Evolutionary conservation across 192 early-diverging fungal genomes (phyloP).

Genomic region (Allomyces arbusculus): DNA sequence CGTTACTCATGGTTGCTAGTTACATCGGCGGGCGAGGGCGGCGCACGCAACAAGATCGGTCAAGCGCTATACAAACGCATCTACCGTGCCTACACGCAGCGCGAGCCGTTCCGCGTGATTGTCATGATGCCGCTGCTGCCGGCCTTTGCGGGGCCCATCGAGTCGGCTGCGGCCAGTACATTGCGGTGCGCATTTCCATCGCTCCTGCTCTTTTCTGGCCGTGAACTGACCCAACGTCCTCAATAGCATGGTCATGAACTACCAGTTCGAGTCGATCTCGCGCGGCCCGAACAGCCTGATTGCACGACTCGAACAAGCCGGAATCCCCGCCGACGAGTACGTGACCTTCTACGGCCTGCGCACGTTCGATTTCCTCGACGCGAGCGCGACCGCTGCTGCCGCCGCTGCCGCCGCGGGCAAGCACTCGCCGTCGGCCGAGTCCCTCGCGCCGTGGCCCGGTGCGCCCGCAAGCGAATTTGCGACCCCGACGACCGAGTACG

Average conservation of each 20-base stretch:
- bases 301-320: slow-evolving; percentile 27
- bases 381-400: slow-evolving; percentile 8
- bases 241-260: slow-evolving; percentile 44
- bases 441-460: slow-evolving; percentile 7
- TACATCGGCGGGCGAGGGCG: slow-evolving; percentile 13
- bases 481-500: too few relatives aligned
- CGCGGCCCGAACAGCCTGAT: slow-evolving; percentile 49
- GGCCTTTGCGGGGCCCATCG: slow-evolving; percentile 64
- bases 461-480: slow-evolving; percentile 8
- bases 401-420: slow-evolving; percentile 15
- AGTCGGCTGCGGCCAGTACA: slow-evolving; percentile 44
- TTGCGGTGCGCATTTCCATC: slow-evolving; percentile 18
- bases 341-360: slow-evolving; percentile 57
- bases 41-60: slow-evolving; percentile 48
- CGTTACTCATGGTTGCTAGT: slow-evolving; percentile 5
- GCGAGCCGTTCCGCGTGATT: slow-evolving; percentile 52
- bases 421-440: slow-evolving; percentile 14
- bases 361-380: slow-evolving; percentile 38
- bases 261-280: slow-evolving; percentile 55
- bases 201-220: too few relatives aligned
- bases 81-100: slow-evolving; percentile 38
- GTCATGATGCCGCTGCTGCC: slow-evolving; percentile 67
- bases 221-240: background rate
- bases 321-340: slow-evolving; percentile 39
- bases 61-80: slow-evolving; percentile 55